phyloP scores from a whole-genome alignment of 208 protist species.

The Trypanosoma boissoni region DNA sequence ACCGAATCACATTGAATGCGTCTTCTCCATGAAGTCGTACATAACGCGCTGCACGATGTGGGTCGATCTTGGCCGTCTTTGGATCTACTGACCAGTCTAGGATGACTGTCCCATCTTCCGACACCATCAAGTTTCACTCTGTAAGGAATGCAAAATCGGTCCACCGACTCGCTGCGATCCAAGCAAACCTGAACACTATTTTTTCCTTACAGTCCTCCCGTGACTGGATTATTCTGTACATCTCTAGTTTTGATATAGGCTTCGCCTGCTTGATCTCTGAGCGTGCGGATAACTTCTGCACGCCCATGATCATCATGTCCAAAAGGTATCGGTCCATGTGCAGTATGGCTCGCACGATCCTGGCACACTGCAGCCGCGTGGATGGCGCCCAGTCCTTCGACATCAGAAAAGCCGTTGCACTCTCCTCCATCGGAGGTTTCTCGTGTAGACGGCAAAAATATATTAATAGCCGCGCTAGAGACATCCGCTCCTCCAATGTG shows the following conservation, averaged over 20 bases:
- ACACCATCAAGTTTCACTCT: background rate
- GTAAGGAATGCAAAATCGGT: background rate
- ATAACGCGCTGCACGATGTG: background rate
- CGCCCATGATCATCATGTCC: background rate
- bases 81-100: background rate
- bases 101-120: background rate
- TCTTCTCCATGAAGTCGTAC: background rate
- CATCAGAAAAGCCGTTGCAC: background rate
- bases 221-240: background rate
- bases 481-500: background rate
- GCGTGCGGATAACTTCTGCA: background rate
- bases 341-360: background rate
- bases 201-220: background rate
- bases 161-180: background rate
- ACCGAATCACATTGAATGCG: background rate
- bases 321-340: background rate
- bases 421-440: background rate
- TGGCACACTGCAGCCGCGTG: background rate
- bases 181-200: background rate
- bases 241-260: background rate
- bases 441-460: background rate
- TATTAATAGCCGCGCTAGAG: background rate
- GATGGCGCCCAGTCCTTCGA: background rate
- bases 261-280: background rate
- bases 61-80: background rate